Evolutionary conservation across 768 basidiomycete genomes (phyloP).

Genomic region (Dioszegia crocea): DNA sequence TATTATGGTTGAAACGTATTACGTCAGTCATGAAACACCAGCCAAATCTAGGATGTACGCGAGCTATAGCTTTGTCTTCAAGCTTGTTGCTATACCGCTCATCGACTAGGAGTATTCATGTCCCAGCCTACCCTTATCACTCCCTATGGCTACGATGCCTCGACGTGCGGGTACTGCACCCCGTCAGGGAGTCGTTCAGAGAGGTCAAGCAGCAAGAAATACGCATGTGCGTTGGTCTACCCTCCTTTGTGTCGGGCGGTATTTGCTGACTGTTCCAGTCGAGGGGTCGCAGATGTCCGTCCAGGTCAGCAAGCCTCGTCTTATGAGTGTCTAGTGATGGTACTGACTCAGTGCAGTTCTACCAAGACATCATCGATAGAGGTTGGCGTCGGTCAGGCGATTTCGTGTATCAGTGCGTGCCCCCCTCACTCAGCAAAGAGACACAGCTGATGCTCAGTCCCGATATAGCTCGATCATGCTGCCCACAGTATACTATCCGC

Average conservation of each 20-base stretch:
- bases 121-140: slow-evolving; percentile 15
- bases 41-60: neutral
- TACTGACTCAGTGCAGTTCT: slow-evolving; percentile 26
- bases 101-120: neutral
- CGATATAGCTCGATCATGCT: slow-evolving; percentile 73
- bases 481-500: slow-evolving; percentile 90
- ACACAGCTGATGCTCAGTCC: slow-evolving; percentile 56
- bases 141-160: slow-evolving; percentile 16
- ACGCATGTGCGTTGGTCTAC: slow-evolving; percentile 37
- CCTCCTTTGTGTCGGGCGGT: neutral
- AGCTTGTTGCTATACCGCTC: neutral
- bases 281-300: slow-evolving; percentile 35
- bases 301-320: slow-evolving; percentile 4
- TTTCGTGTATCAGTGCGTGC: slow-evolving; percentile 64
- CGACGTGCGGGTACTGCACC: slow-evolving; percentile 46
- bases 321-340: neutral
- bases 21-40: slow-evolving; percentile 2
- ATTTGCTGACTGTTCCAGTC: slow-evolving; percentile 21
- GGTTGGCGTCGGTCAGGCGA: slow-evolving; percentile 51
- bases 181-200: slow-evolving; percentile 25
- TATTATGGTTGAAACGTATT: neutral
- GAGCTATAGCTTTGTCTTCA: too few species aligned
- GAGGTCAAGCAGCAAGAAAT: slow-evolving; percentile 28
- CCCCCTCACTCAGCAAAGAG: too few species aligned
- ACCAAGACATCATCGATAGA: slow-evolving; percentile 50